These are phyloP conservation scores for Micromonas pusilla DNA, from an alignment of 139 green algal genomes.

Conservation along the genomic window DNA sequence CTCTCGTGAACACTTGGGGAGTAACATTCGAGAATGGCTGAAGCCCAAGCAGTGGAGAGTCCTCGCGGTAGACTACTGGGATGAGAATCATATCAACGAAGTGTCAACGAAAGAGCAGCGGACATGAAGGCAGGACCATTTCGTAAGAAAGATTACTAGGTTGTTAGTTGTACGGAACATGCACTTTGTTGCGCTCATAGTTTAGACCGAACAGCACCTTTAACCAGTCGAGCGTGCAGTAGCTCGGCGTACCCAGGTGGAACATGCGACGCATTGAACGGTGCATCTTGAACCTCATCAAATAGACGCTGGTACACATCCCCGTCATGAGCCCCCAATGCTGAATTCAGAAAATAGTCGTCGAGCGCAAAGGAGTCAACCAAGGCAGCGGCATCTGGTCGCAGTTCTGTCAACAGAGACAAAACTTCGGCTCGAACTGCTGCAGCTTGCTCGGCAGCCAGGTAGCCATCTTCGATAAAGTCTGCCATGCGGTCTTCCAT, in stretches of 20 bases:
- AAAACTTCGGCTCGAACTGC: not conserved
- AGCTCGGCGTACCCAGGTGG: conserved; percentile 25
- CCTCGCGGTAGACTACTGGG: too few species aligned
- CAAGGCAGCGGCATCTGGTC: conserved; percentile 28
- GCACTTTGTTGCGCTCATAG: too few species aligned
- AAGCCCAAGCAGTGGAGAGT: too few species aligned
- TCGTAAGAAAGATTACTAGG: too few species aligned
- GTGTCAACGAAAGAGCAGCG: too few species aligned
- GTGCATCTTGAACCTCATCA: conserved; percentile 17
- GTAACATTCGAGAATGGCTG: too few species aligned
- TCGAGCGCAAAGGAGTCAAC: conserved; percentile 30
- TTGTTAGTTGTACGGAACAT: too few species aligned
- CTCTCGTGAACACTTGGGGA: too few species aligned
- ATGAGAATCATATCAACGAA: too few species aligned
- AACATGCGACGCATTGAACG: conserved; percentile 30
- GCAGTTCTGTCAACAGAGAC: conserved; percentile 4
- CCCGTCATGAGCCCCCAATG: conserved; percentile 25
- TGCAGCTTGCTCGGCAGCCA: not conserved
- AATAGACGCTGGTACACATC: conserved; percentile 31
- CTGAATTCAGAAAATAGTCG: conserved; percentile 36
- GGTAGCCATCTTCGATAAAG: conserved; percentile 22
- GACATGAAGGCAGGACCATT: too few species aligned
- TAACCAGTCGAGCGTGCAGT: not conserved
- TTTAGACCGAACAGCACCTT: not conserved
- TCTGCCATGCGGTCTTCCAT: conserved; percentile 22